phyloP scores from a whole-genome alignment of 2,329 filamentous ascomycete species.

The Alternaria atra region DNA sequence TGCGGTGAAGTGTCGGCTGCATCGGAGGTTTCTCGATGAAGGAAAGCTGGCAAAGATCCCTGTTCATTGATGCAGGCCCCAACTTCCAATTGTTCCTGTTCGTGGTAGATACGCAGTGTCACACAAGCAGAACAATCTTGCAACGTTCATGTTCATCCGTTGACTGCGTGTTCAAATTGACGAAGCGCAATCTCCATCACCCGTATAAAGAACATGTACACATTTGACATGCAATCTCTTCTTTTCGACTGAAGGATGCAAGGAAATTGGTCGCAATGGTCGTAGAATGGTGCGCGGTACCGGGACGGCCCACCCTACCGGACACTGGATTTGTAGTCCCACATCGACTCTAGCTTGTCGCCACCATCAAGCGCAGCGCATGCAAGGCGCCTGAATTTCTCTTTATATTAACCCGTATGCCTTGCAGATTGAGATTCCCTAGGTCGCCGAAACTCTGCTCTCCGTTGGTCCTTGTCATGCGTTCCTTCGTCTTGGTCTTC shows the following conservation, averaged over 20 bases:
- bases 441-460: not conserved
- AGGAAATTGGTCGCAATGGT: not conserved
- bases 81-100: not conserved
- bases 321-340: conserved; percentile 6
- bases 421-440: not conserved
- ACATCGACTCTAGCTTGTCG: conserved; percentile 1
- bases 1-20: not conserved
- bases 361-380: not conserved
- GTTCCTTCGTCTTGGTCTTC: conserved; percentile 2
- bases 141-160: not conserved
- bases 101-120: not conserved
- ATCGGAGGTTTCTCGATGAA: not conserved
- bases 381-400: not conserved
- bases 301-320: conserved; percentile 6
- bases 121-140: not conserved
- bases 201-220: not conserved
- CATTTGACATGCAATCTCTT: not conserved
- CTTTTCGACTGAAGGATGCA: not conserved
- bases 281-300: not conserved
- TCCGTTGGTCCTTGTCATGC: conserved; percentile 6
- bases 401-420: conserved; percentile 9
- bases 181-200: not conserved
- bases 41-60: not conserved
- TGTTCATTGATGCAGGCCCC: not conserved
- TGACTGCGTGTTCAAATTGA: not conserved